Percentiles rank a stretch among this genome's conserved stretches.
These are phyloP conservation scores for Schizophyllum amplum DNA, from an alignment of 1,284 basidiomycete species.

Conservation along the genomic window DNA sequence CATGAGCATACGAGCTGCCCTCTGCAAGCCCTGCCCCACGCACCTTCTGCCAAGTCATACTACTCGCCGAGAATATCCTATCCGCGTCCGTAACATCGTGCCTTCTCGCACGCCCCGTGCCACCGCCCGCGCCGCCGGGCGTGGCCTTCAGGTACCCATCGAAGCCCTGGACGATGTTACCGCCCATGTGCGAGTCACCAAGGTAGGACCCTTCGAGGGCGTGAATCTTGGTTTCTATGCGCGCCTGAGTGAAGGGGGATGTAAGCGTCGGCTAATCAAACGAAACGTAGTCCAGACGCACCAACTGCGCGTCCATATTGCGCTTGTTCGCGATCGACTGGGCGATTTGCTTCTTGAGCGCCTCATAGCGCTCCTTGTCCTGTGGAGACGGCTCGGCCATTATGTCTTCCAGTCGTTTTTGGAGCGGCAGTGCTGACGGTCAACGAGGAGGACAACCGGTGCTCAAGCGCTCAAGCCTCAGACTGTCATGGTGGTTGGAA, in stretches of 20 bases:
- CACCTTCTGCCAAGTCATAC: conserved; percentile 65
- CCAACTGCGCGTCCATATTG: conserved; percentile 62
- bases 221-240: conserved; percentile 67
- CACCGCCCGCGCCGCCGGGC: conserved; percentile 20
- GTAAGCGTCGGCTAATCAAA: neutral
- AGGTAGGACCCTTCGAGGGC: conserved; percentile 66
- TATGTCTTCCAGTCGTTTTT: neutral
- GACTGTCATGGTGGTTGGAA: too few species aligned
- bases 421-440: too few species aligned
- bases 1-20: neutral
- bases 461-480: too few species aligned
- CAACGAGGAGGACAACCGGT: too few species aligned
- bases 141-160: conserved; percentile 78
- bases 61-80: conserved; percentile 73
- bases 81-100: conserved; percentile 70
- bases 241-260: conserved; percentile 35
- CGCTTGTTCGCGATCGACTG: conserved; percentile 66
- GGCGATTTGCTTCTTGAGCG: conserved; percentile 61
- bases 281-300: conserved; percentile 25
- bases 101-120: conserved; percentile 43
- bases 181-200: conserved; percentile 69
- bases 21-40: conserved; percentile 7
- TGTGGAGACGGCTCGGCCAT: conserved; percentile 38
- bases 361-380: conserved; percentile 60
- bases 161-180: conserved; percentile 78